Evolutionary conservation across 2,329 filamentous ascomycete species (phyloP).

Genomic region (Arthrobotrys conoides): DNA sequence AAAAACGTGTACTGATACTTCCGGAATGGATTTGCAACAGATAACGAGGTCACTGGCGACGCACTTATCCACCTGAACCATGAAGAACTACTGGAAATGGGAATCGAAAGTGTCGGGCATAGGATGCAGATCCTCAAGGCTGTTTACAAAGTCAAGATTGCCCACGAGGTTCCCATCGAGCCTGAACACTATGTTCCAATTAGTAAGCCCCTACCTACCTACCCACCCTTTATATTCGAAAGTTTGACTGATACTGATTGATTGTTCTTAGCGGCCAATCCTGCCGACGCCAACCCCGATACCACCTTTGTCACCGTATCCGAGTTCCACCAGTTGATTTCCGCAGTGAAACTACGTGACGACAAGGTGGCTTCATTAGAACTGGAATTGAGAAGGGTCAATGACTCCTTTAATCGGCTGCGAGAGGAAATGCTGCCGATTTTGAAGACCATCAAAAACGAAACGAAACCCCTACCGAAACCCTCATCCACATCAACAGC

Average conservation of each 20-base stretch:
- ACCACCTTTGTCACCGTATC: constrained; percentile 67
- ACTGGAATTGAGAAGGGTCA: constrained; percentile 83
- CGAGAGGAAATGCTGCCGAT: constrained; percentile 93
- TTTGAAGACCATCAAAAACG: constrained; percentile 90
- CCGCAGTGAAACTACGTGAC: constrained; percentile 89
- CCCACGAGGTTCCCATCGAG: constrained; percentile 90
- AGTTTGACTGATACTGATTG: constrained; percentile 8
- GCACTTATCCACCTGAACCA: constrained; percentile 89
- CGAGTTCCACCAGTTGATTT: constrained; percentile 90
- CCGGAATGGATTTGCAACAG: constrained; percentile 69
- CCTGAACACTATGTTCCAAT: constrained; percentile 93
- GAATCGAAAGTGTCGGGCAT: constrained; percentile 91
- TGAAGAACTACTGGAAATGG: constrained; percentile 95
- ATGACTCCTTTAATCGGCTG: constrained; percentile 88
- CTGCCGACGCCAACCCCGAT: constrained; percentile 75
- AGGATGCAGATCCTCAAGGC: constrained; percentile 94
- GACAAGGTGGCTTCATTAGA: constrained; percentile 89
- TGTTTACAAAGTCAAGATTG: constrained; percentile 95
- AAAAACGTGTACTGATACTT: constrained; percentile 28
- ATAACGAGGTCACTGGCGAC: constrained; percentile 94
- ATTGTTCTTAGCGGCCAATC: constrained; percentile 83
- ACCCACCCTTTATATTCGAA: neutral
- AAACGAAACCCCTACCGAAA: constrained; percentile 84
- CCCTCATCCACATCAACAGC: constrained; percentile 50
- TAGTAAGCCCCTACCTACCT: constrained; percentile 74